phyloP scores from a whole-genome alignment of 306 rosid genomes.

The Vigna reflexopilosa region DNA sequence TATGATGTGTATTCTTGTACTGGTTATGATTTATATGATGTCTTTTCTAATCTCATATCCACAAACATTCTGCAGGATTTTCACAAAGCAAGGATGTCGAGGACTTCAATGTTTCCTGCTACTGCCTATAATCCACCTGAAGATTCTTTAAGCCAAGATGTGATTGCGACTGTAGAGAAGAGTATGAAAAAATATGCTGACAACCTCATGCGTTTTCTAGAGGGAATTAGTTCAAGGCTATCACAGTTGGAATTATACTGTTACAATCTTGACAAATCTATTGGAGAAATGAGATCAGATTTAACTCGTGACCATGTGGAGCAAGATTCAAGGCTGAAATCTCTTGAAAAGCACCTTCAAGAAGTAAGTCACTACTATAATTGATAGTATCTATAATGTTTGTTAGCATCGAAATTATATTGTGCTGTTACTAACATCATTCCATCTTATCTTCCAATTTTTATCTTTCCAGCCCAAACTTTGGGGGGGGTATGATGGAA shows the following conservation, averaged over 20 bases:
- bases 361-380: conserved; percentile 68
- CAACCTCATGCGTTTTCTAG: conserved; percentile 92
- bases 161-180: conserved; percentile 83
- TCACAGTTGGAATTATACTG: conserved; percentile 95
- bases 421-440: not conserved
- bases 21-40: not conserved
- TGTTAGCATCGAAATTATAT: not conserved
- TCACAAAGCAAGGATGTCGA: conserved; percentile 73
- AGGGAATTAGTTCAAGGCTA: conserved; percentile 95
- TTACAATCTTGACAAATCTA: conserved; percentile 96
- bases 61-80: conserved; percentile 62
- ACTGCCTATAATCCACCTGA: conserved; percentile 78
- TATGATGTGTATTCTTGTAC: not conserved
- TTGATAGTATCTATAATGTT: conserved; percentile 3
- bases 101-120: conserved; percentile 68
- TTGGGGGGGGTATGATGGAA: not conserved
- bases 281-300: conserved; percentile 93
- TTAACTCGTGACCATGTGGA: conserved; percentile 79
- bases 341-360: conserved; percentile 87
- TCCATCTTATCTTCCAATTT: not conserved
- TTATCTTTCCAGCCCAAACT: not conserved
- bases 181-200: conserved; percentile 93
- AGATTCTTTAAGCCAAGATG: conserved; percentile 76
- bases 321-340: conserved; percentile 81
- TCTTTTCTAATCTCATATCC: conserved; percentile 8